Evolutionary conservation across 352 stramenopile species (phyloP).

Genomic region (Pythium folliculosum): DNA sequence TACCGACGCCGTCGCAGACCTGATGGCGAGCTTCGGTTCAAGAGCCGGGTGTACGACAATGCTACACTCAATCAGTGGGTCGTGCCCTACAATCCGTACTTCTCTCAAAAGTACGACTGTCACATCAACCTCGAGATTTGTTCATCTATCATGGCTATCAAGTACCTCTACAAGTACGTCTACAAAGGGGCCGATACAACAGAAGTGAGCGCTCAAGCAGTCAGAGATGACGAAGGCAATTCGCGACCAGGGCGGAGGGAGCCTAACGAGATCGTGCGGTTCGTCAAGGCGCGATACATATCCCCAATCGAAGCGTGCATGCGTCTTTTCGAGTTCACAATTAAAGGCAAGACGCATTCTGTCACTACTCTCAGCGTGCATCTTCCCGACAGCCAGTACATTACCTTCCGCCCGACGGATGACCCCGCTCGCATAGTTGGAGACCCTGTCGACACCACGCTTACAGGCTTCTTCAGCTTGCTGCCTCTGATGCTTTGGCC

Average conservation of each 20-base stretch:
- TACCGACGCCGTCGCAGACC: background rate
- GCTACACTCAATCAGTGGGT: conserved; percentile 23
- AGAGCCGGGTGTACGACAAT: conserved; percentile 8
- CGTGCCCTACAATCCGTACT: conserved; percentile 59
- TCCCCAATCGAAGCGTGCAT: conserved; percentile 34
- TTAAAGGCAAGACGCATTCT: conserved; percentile 28
- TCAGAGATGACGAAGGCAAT: background rate
- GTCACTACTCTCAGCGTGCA: conserved; percentile 8
- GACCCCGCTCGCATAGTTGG: conserved; percentile 1
- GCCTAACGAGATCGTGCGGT: conserved; percentile 33
- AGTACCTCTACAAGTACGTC: conserved; percentile 68
- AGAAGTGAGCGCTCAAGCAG: conserved; percentile 21
- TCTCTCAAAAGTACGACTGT: conserved; percentile 52
- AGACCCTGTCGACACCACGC: background rate
- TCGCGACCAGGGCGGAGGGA: background rate
- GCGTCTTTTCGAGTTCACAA: conserved; percentile 29
- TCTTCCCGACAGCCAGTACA: conserved; percentile 5
- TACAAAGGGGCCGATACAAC: conserved; percentile 51
- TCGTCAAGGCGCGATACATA: conserved; percentile 35
- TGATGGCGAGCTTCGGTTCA: background rate
- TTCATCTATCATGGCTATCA: conserved; percentile 33
- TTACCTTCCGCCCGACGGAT: background rate
- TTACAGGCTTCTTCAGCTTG: conserved; percentile 11
- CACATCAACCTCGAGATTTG: conserved; percentile 59
- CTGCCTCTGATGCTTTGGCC: background rate